Conservation (phyloP, 2,329 filamentous ascomycete genomes). For the Colletotrichum brevisporum region DNA sequence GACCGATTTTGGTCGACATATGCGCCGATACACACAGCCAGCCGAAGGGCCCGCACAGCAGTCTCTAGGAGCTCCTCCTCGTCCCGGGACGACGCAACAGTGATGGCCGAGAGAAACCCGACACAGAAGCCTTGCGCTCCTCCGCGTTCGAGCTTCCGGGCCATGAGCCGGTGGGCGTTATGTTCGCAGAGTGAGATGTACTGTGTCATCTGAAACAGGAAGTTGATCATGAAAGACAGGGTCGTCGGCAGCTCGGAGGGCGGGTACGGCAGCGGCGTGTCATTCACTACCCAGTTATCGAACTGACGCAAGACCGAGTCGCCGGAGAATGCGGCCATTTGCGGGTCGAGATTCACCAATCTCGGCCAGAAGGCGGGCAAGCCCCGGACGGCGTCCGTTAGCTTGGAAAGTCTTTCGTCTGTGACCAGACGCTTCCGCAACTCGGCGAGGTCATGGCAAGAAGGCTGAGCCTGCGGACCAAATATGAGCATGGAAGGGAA, state of each 20-base stretch:
- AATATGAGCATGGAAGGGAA: too few species aligned
- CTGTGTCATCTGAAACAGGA: conserved; percentile 16
- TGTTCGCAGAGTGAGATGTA: background rate
- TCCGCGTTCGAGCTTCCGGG: background rate
- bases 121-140: conserved; percentile 53
- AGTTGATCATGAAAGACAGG: conserved; percentile 13
- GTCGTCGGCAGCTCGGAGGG: background rate
- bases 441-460: too few species aligned
- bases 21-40: conserved; percentile 55
- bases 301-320: conserved; percentile 2
- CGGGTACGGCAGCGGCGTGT: background rate
- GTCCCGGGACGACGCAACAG: conserved; percentile 50
- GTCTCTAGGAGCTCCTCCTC: conserved; percentile 49
- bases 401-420: too few species aligned
- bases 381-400: too few species aligned
- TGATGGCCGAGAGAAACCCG: conserved; percentile 55
- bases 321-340: background rate
- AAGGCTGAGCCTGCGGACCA: too few species aligned
- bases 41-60: conserved; percentile 53
- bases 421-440: too few species aligned
- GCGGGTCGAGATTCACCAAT: background rate
- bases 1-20: conserved; percentile 53
- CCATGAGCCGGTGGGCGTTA: background rate
- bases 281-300: background rate
- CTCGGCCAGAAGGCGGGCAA: background rate